Evolutionary conservation across 495 filamentous ascomycete genomes (phyloP), one percentile per base, ranked within the genome.

Genomic region (Penicillium desertorum): DNA sequence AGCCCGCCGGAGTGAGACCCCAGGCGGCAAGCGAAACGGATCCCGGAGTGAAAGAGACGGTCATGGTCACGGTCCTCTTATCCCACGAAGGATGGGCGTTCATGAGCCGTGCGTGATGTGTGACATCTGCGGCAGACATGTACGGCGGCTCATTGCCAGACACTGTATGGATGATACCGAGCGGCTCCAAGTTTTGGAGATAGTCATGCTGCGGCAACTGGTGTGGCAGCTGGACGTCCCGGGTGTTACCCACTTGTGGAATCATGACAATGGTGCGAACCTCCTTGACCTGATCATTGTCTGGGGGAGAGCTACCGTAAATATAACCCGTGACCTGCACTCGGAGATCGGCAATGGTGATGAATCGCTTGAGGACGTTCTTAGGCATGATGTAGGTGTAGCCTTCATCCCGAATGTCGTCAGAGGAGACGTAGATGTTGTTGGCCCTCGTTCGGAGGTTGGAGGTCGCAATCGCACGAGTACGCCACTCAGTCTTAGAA

Each of bases 401-500:
- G 52, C 90, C 88, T 52, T 88, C 87, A 62, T 91, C 87, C 32
- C 83, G 84, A 66, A 92, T 87, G 63, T 97, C 94, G 58, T 92
- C 89, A 1, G 92, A 95, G 2, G 92, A 96, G 59, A 99, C 94
- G 72, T 97, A 99, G 72, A 98, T 96, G 73, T 99, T 96, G 81
- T 97, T 98, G 50, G 94, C 83, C 54, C 94, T 80, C 51, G 95
- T 97, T 36, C 95, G 89, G 30, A 99, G 81, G 69, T 99, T 99
- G 27, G 90, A 94, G 1, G 94, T 95, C 36, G 95, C 95, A 62
- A 99, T 96, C 23, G 95, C 95, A 54, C 95, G 79, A 25, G 94
- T 98, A 20, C 95, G 88, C 95, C 95, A 99, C 71, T 99, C 95
- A 0, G 95, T 98, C 83, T 98, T 98, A 20, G 92, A 97, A 14